Evolutionary conservation across 2,329 filamentous ascomycete genomes (phyloP), one percentile per base, ranked within the genome.

Genomic region (Zalaria sp.): DNA sequence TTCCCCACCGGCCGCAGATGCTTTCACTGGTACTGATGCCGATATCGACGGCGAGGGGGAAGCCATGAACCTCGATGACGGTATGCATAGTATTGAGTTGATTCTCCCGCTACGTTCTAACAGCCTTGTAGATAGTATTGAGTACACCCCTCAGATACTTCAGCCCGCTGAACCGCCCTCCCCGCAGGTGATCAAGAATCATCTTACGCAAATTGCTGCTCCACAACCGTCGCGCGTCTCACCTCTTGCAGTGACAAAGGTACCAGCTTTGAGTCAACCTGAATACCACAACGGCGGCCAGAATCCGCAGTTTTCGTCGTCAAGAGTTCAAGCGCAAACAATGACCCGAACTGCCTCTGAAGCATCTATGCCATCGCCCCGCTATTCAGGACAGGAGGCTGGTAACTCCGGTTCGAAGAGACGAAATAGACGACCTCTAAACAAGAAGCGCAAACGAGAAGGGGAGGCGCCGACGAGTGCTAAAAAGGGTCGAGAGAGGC

Each of bases 171-270:
- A 44, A 18, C 38, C 36, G 7, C 55, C 59, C 27, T 52, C 60
- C 27, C 57, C 62, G 41, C 61, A 73, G 40, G 65, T 88, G 44
- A 69, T 88, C 51, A 77, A 78, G 54, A 79, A 78, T 51, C 81
- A 87, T 42, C 49, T 60, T 34, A 60, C 51, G 9, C 57, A 59
- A 56, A 79, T 88, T 52, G 74, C 81, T 54, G 83, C 83, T 40
- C 83, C 84, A 26, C 83, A 84, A 54, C 82, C 84, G 41, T 77
- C 79, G 38, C 80, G 83, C 54, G 77, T 77, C 25, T 75, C 74
- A 26, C 72, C 73, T 37, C 59, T 77, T 46, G 68, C 73, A 43
- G 63, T 67, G 36, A 58, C 68, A 42, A 75, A 73, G 54, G 60
- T 65, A 41, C 62, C 69, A 46, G 58, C 63, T 39, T 54, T 71